phyloP scores from a whole-genome alignment of 1,284 basidiomycete genomes.

The Ganoderma meredithae region DNA sequence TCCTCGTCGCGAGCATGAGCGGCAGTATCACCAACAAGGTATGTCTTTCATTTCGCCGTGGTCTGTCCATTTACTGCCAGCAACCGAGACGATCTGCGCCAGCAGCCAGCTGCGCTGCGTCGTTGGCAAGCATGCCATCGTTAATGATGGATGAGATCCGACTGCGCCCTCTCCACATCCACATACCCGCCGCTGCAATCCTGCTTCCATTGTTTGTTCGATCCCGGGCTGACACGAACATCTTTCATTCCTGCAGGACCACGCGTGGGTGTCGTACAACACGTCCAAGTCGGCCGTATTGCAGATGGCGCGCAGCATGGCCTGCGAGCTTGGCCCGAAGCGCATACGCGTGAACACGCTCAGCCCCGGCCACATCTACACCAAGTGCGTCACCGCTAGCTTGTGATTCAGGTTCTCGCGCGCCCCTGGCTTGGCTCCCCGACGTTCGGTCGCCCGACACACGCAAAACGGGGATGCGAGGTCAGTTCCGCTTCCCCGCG shows the following conservation, averaged over 20 bases:
- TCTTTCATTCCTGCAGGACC: conserved; percentile 51
- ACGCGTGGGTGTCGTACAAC: conserved; percentile 84
- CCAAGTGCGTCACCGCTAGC: conserved; percentile 55
- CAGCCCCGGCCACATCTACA: conserved; percentile 81
- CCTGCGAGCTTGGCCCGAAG: conserved; percentile 79
- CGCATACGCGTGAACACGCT: conserved; percentile 81
- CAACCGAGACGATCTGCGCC: conserved; percentile 5
- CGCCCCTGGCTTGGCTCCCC: conserved; percentile 3
- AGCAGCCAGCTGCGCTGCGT: not conserved
- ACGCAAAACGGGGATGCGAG: not conserved
- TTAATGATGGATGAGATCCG: not conserved
- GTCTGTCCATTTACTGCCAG: not conserved
- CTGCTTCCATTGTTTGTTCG: not conserved
- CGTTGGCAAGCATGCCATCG: not conserved
- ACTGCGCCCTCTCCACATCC: conserved; percentile 7
- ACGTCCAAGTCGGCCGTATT: conserved; percentile 83
- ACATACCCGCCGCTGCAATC: conserved; percentile 4
- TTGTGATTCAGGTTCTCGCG: not conserved
- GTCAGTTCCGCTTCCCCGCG: not conserved
- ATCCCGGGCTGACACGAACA: not conserved
- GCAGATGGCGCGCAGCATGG: conserved; percentile 86
- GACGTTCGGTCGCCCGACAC: conserved; percentile 2
- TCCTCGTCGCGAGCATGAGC: conserved; percentile 88
- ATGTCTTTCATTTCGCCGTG: conserved; percentile 28
- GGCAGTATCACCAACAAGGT: conserved; percentile 86